Evolutionary conservation across 2,329 filamentous ascomycete genomes (phyloP), one percentile per base, ranked within the genome.

Genomic region (Penicillium concentricum): DNA sequence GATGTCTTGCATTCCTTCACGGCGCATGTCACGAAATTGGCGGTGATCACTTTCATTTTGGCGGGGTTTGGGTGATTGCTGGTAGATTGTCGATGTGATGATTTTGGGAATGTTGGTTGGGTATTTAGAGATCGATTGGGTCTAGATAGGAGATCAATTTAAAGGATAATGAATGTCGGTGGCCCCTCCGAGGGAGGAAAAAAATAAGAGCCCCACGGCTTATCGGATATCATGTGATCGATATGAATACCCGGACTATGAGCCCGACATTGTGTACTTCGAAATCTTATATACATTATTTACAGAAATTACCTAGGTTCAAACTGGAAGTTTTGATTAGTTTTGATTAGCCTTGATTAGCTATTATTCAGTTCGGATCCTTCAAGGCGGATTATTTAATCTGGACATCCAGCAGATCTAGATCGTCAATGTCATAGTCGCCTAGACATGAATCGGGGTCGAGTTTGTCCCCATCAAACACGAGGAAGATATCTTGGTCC

Each of bases 11-110:
- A 99, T 55, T 89, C 82, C 82, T 97, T 97, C 72, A 95, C 89
- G 60, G 94, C 93, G 81, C 94, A 99, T 69, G 91, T 94, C 63
- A 97, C 81, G 77, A 99, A 99, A 78, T 97, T 97, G 69, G 96
- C 87, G 59, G 92, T 97, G 51, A 97, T 85, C 61, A 97, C 81
- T 77, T 97, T 97, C 94, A 99, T 99, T 6, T 28, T 58, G 34
- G 22, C 32, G 20, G 30, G 15, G 3, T 30, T 50, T 12, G 18
- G 18, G n/a, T 26, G n/a, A 26, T 51, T 51, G 16, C 16, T 24
- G 37, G 9, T 50, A 20, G 18, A 5, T 20, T 20, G 12, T 44
- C 2, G 39, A 44, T 24, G 20, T 3, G 28, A n/a, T 8, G 18
- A 7, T 44, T 10, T 13, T 24, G 20, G 5, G 12, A 10, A 20